Evolutionary conservation across 495 filamentous ascomycete genomes (phyloP), one percentile per base, ranked within the genome.

Genomic region (Astrothelium subdiscretum): DNA sequence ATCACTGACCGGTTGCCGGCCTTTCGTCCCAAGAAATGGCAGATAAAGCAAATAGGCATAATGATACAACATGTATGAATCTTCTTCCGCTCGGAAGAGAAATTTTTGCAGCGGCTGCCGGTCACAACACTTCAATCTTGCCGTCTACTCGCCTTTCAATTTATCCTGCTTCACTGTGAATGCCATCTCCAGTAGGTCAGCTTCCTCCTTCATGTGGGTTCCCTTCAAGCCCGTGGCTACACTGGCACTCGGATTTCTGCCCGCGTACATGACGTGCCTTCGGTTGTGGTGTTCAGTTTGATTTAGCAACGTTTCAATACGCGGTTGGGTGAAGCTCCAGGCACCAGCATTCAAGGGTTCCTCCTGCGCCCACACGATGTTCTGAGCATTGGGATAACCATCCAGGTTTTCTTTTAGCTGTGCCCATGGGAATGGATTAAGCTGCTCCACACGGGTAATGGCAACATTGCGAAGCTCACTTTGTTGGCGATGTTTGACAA

Each of bases 361-460:
- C 77, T 98, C 94, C 78, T 98, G 94, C 63, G 80, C 83, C 90
- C 91, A 98, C 62, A 97, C 89, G 63, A 98, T 92, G 65, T 91
- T 89, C 80, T 95, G 87, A 71, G 94, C 90, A 73, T 97, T 97
- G 73, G 91, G 88, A 78, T 98, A 98, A 77, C 76, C 82, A 78
- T 98, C 91, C 32, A 98, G 80, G 80, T 97, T 97, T 73, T 97
- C 92, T 75, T 87, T 86, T 51, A 98, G 84, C 78, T 92, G 89
- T 67, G 89, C 87, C 92, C 94, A 98, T 4, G 94, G 94, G 91
- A 98, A 98, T 69, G 94, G 94, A 77, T 97, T 88, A 31, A 98
- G 84, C 79, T 98, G 94, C 79, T 98, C 94, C 68, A 98, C 85
- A 70, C 94, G 91, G 51, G 90, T 95, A 76, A 98, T 87, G 73